Evolutionary conservation across 2,329 filamentous ascomycete genomes (phyloP).

Genomic region (Dryadomyces quercivorus): DNA sequence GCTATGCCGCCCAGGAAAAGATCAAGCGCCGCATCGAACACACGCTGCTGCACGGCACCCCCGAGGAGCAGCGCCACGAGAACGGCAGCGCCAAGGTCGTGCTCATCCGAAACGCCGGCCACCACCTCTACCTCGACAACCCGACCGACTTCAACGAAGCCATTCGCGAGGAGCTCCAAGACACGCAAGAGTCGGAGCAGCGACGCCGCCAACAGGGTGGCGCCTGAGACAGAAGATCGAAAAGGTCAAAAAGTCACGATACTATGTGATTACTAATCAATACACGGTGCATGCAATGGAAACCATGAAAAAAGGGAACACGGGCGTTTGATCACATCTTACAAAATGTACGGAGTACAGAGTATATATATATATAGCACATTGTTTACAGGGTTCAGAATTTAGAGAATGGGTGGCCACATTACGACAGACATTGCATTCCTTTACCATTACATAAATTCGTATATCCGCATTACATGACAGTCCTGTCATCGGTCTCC

Average conservation of each 20-base stretch:
- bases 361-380: too few relatives aligned
- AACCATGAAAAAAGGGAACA: too few relatives aligned
- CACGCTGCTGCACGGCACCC: conserved; percentile 46
- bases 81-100: conserved; percentile 74
- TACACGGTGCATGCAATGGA: too few relatives aligned
- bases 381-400: too few relatives aligned
- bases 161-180: conserved; percentile 40
- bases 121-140: conserved; percentile 50
- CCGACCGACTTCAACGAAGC: conserved; percentile 43
- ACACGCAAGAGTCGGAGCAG: conserved; percentile 24
- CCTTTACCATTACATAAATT: too few relatives aligned
- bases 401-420: too few relatives aligned
- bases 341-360: too few relatives aligned
- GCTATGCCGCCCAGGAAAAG: conserved; percentile 67
- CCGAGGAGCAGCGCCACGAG: conserved; percentile 58
- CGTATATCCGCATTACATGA: background rate
- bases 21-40: conserved; percentile 55
- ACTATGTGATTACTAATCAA: too few relatives aligned
- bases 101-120: conserved; percentile 52
- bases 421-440: too few relatives aligned
- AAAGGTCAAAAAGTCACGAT: background rate
- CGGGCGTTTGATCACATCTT: too few relatives aligned
- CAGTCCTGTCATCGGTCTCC: too few relatives aligned
- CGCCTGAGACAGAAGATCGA: background rate
- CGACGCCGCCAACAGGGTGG: conserved; percentile 5